Evolutionary conservation across 2,329 filamentous ascomycete species (phyloP).

Genomic region (Parascedosporium putredinis): DNA sequence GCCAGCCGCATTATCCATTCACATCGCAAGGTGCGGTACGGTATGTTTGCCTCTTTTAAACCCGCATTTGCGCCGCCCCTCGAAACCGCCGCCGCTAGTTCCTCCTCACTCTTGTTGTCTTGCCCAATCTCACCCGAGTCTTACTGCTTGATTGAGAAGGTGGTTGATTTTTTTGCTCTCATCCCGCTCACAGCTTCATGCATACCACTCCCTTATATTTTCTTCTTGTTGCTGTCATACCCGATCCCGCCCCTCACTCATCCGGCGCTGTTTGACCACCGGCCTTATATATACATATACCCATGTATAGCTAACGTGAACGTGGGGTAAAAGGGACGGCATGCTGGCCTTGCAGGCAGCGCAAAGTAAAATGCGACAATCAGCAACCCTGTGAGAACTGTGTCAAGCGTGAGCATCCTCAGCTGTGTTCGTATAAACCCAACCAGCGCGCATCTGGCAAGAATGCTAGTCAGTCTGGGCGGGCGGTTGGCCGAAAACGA

Average conservation of each 20-base stretch:
- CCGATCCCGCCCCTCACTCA: neutral
- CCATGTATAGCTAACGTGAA: neutral
- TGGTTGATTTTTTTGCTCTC: too few species aligned
- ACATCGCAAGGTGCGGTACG: constrained; percentile 58
- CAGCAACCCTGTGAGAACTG: constrained; percentile 60
- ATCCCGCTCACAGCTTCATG: too few species aligned
- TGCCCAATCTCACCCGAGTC: too few species aligned
- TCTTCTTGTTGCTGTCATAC: neutral
- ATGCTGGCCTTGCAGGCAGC: constrained; percentile 57
- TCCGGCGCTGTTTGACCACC: neutral
- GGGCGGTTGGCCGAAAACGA: constrained; percentile 23
- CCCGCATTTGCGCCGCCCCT: neutral
- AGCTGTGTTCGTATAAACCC: constrained; percentile 57
- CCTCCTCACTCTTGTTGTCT: too few species aligned
- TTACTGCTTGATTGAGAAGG: too few species aligned
- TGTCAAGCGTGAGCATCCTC: constrained; percentile 53
- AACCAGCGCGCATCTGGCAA: constrained; percentile 30
- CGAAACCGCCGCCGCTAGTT: too few species aligned
- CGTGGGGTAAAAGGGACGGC: constrained; percentile 37
- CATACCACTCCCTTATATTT: too few species aligned
- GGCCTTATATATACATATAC: too few species aligned
- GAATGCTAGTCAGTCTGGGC: constrained; percentile 13
- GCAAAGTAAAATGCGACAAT: constrained; percentile 61
- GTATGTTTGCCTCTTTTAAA: constrained; percentile 37
- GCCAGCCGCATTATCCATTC: constrained; percentile 59